A percentile compares a stretch with the other conserved stretches of the same genome.
These are phyloP conservation scores for Verruconis gallopava DNA, from an alignment of 2,329 filamentous ascomycete genomes.

Conservation along the genomic window DNA sequence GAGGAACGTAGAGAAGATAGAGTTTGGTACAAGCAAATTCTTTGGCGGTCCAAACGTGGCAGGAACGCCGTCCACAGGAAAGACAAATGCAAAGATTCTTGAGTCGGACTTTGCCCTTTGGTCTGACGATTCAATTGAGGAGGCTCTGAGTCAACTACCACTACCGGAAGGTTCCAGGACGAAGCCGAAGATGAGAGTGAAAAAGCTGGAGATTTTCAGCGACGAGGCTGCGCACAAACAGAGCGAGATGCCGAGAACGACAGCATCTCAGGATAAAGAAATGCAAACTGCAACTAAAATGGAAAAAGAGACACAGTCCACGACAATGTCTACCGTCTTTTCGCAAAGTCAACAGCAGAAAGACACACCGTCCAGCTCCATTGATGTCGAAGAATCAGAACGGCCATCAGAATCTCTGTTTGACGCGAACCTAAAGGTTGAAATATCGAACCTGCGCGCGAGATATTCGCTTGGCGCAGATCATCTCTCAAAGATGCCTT, in stretches of 20 bases:
- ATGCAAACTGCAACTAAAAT: neutral
- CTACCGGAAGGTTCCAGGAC: neutral
- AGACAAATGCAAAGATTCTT: conserved; percentile 17
- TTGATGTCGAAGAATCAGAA: neutral
- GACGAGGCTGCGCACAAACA: neutral
- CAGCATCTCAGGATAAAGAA: no score
- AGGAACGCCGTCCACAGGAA: conserved; percentile 28
- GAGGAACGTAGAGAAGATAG: conserved; percentile 15
- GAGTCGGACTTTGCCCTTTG: conserved; percentile 31
- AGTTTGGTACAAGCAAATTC: conserved; percentile 31
- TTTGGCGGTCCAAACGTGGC: conserved; percentile 26
- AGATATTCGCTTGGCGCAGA: neutral
- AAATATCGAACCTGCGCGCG: neutral
- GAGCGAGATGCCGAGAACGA: neutral
- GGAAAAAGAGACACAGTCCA: conserved; percentile 2
- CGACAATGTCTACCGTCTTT: neutral
- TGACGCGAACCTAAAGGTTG: neutral
- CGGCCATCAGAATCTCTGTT: neutral
- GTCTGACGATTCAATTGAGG: conserved; percentile 35
- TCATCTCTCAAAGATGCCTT: no score
- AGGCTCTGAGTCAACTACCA: conserved; percentile 22
- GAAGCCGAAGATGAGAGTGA: neutral
- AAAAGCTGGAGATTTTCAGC: conserved; percentile 6
- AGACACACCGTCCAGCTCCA: neutral
- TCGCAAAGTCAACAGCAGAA: neutral